phyloP scores from a whole-genome alignment of 257 asterid genomes.

The Solanum gandarillasii region DNA sequence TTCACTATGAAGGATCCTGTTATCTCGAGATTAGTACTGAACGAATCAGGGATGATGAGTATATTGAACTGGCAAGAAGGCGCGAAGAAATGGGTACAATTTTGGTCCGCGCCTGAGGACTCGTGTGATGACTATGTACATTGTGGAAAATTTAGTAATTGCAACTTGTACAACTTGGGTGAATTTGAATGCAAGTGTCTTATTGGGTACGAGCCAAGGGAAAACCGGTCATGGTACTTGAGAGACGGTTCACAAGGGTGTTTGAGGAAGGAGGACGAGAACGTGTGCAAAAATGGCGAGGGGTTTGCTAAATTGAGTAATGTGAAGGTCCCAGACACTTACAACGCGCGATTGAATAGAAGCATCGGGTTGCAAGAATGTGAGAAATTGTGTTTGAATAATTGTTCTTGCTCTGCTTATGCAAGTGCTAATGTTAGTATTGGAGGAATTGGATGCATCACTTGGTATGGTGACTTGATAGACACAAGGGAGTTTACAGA shows the following conservation, averaged over 20 bases:
- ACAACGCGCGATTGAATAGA: neutral
- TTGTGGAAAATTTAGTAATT: neutral
- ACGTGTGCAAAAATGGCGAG: neutral
- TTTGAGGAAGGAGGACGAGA: neutral
- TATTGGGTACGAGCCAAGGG: neutral
- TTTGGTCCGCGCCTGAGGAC: neutral
- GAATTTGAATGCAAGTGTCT: neutral
- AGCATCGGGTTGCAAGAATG: neutral
- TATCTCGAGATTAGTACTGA: neutral
- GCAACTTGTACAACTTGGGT: neutral
- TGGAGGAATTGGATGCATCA: constrained; percentile 12
- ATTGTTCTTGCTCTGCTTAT: neutral
- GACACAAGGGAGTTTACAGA: constrained; percentile 15
- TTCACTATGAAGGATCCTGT: neutral
- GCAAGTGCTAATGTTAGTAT: neutral
- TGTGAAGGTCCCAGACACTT: neutral
- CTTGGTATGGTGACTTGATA: constrained; percentile 26
- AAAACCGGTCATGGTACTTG: neutral
- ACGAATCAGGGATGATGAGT: neutral
- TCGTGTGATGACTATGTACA: neutral
- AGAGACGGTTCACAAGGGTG: neutral
- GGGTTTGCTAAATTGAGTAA: neutral
- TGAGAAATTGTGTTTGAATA: neutral
- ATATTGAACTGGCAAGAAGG: neutral
- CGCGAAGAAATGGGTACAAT: neutral